Conservation (phyloP, 352 stramenopile genomes). For the Phytopythium vexans region DNA sequence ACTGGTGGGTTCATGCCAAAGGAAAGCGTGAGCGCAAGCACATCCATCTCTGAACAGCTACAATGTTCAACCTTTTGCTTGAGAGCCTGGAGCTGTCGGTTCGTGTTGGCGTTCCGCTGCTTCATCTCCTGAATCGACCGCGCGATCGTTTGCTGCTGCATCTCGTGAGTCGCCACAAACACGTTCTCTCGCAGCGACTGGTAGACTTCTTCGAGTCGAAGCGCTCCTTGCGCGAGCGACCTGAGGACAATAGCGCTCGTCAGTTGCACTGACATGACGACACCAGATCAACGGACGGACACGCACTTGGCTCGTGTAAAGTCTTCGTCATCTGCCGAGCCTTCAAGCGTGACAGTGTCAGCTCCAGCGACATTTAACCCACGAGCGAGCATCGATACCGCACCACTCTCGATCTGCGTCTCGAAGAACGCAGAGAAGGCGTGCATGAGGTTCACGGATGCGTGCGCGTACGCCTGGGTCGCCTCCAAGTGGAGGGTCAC, state of each 20-base stretch:
- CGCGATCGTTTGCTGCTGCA: conserved; percentile 39
- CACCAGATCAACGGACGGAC: no score
- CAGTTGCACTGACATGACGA: neutral
- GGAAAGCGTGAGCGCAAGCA: neutral
- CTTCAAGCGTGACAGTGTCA: conserved; percentile 2
- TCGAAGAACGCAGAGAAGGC: conserved; percentile 63
- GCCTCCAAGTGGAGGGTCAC: conserved; percentile 44
- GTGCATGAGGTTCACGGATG: conserved; percentile 44
- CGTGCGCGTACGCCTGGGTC: conserved; percentile 39
- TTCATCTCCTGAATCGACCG: conserved; percentile 41
- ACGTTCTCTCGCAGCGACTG: conserved; percentile 51
- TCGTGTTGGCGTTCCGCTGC: conserved; percentile 30
- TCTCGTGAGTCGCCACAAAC: conserved; percentile 36
- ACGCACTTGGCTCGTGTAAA: conserved; percentile 19
- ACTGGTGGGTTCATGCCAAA: conserved; percentile 14
- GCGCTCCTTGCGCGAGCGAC: conserved; percentile 43
- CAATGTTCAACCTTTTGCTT: conserved; percentile 39
- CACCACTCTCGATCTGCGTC: conserved; percentile 24
- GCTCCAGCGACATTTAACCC: no score
- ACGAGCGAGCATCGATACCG: neutral
- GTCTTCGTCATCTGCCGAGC: conserved; percentile 15
- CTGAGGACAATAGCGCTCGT: conserved; percentile 7
- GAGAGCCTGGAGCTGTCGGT: conserved; percentile 44
- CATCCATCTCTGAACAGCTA: neutral
- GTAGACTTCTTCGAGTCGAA: conserved; percentile 54